Base-by-base conservation (phyloP, 2,329 filamentous ascomycete species). In the Saccharata proteae region DNA sequence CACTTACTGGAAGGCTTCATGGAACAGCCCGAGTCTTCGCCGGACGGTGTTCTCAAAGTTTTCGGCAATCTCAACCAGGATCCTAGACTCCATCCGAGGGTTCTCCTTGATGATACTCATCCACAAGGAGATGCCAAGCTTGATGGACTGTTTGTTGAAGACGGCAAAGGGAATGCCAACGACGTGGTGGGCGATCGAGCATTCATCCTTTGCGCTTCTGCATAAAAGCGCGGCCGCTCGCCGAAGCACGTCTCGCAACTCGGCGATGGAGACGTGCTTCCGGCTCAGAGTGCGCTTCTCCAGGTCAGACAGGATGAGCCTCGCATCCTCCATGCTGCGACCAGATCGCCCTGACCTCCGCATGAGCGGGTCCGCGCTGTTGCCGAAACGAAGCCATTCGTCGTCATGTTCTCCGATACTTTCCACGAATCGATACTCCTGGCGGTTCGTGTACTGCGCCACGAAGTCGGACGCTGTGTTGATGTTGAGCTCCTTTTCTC, bases 61-160 rank as follows among this genome's bases (percentile, higher is more conserved):
- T 48, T 90, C 80, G 7, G 80, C 79, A 44, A 96, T 82, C 51
- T 93, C 84, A 31, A 76, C 77, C 18, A 98, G 60, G 34, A 99
- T 74, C 38, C 85, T 77, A 6, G 88, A 72, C 54, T 93, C 85
- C 56, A 94, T 77, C 34, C 73, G 71, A 3, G 86, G 82, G 47
- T 93, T 96, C 53, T 98, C 90, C 46, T 96, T 90, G 47, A 96
- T 92, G 10, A 96, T 82, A 16, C 90, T 90, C 38, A 94, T 74
- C 90, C 90, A 99, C 5, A 98, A 64, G 4, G 90, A 94, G 20
- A 94, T 80, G 5, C 90, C 92, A 30, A 96, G 73, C 51, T 93
- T 93, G 52, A 98, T 90, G 2, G 86, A 90, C 47, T 93, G 81
- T 52, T 93, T 93, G 4, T 80, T 92, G 52, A 98, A 96, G 27